These are phyloP conservation scores for Asterionellopsis glacialis DNA, from an alignment of 108 stramenopile species.

Conservation along the genomic window DNA sequence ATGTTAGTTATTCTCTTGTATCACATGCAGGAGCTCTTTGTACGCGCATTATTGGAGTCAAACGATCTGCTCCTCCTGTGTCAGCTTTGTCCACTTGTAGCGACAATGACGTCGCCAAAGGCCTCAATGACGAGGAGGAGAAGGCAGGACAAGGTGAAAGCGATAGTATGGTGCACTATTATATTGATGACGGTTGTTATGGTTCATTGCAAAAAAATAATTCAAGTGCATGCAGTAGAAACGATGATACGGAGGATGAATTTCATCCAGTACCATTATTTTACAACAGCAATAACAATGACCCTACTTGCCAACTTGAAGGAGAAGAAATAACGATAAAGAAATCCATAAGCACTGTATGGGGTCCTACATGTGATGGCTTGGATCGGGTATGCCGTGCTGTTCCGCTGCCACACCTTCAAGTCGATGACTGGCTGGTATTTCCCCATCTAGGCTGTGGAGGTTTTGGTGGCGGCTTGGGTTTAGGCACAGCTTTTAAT, in stretches of 20 bases:
- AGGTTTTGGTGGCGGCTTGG: conserved; percentile 14
- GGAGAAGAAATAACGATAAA: background rate
- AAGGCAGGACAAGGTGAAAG: background rate
- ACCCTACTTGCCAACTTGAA: background rate
- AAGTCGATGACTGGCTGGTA: conserved; percentile 43
- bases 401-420: conserved; percentile 22
- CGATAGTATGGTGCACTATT: conserved; percentile 20
- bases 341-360: conserved; percentile 23
- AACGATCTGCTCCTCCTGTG: background rate
- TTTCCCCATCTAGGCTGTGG: conserved; percentile 34
- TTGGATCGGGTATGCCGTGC: conserved; percentile 36
- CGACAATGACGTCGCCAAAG: too few relatives aligned
- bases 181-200: conserved; percentile 54
- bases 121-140: too few relatives aligned
- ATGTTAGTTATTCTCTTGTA: conserved; percentile 28
- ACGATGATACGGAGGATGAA: background rate
- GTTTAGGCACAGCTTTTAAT: conserved; percentile 37
- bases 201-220: conserved; percentile 22
- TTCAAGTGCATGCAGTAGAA: background rate
- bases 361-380: conserved; percentile 56
- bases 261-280: conserved; percentile 1
- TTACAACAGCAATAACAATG: background rate
- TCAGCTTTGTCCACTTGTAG: too few relatives aligned
- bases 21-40: conserved; percentile 34
- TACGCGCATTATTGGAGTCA: conserved; percentile 37